A percentile compares a stretch with the other conserved stretches of the same genome.
These are phyloP conservation scores for Schizochytrium sp. DNA, from an alignment of 108 stramenopile genomes.

Conservation along the genomic window DNA sequence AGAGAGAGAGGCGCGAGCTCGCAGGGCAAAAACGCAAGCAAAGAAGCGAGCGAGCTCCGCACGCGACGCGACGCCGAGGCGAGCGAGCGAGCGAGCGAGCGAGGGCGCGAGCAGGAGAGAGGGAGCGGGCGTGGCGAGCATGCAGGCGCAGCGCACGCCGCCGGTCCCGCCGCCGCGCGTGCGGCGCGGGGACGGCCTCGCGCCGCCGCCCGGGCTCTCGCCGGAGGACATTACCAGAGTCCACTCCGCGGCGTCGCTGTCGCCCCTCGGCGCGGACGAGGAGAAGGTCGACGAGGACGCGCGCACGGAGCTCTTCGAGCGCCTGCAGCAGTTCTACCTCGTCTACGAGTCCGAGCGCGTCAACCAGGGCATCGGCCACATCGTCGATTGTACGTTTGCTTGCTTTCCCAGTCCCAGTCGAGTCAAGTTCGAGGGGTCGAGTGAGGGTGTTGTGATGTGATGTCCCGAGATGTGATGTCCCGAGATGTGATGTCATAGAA, in stretches of 20 bases:
- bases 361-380: conserved; percentile 4
- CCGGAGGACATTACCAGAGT: not conserved
- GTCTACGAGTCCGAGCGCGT: not conserved
- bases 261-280: not conserved
- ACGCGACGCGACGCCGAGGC: too few species aligned
- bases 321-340: not conserved
- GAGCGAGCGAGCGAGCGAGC: too few species aligned
- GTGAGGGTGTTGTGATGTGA: not conserved
- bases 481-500: not conserved
- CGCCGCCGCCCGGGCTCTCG: not conserved
- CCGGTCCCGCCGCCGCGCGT: not conserved
- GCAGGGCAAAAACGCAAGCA: too few species aligned
- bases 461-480: not conserved
- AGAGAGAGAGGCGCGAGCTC: too few species aligned
- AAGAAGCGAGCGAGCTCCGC: too few species aligned
- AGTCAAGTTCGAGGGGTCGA: not conserved
- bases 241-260: not conserved
- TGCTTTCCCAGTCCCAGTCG: too few species aligned
- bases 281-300: not conserved
- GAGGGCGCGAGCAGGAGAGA: too few species aligned
- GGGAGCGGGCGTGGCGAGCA: not conserved
- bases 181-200: not conserved
- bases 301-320: not conserved
- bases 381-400: not conserved
- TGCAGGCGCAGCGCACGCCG: not conserved